Base-by-base conservation (phyloP, 495 filamentous ascomycete genomes). In the Barbatosphaeria neglecta region DNA sequence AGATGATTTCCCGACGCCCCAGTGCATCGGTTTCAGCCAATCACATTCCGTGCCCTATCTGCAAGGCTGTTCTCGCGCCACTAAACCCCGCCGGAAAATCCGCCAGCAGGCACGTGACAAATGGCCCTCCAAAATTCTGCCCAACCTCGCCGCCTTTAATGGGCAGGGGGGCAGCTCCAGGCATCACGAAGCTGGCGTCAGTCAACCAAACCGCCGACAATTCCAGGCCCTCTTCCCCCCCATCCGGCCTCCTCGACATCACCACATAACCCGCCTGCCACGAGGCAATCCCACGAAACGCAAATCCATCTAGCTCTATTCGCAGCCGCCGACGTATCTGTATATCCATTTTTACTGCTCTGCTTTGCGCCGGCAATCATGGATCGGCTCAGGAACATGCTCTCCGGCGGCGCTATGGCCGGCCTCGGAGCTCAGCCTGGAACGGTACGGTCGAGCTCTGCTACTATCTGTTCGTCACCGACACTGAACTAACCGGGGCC, bases 331-430 rank as follows among this genome's bases (percentile, higher is more conserved):
- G 11, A 25, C 6, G 9, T 18, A 27, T 25, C 41, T 24, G 2
- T 10, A 27, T 16, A 5, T 5, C 18, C 16, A 27, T 41, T 17
- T 23, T 38, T 25, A 41, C 17, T 15, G 13, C 31, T n/a, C 31
- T 35, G 13, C 10, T 35, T 15, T 35, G 15, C 22, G 20, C 4
- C 22, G 39, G 22, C 41, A 47, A 62, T 53, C 23, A 95, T 95
- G 89, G 87, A 95, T 61, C 84, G 89, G 56, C 80, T 94, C 59
- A 83, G 82, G 60, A 74, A 83, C 56, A 82, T 95, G 80, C 74
- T 95, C 48, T 76, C 82, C 56, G 77, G 78, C 51, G 82, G 84
- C 56, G 80, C 81, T 65, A 86, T 93, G 80, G 80, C 80, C 57
- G 70, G 76, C 45, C 80, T 85, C 57, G 77, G 77, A 47, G 72